Base-by-base conservation (phyloP, 495 filamentous ascomycete genomes). In the Aspergillus hancockii region DNA sequence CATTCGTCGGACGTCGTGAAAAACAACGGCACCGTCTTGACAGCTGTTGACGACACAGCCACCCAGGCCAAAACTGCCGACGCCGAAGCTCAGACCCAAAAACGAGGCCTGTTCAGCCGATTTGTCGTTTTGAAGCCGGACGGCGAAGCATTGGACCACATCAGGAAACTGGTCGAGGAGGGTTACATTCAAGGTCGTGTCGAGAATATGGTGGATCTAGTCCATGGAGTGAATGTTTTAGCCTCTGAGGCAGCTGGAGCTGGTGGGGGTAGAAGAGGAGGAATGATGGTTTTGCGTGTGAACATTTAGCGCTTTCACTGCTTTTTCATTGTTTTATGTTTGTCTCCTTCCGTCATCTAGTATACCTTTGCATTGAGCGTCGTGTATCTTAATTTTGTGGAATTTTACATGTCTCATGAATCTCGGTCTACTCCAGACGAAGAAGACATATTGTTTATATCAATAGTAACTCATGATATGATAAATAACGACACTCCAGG, bases 71-170 rank as follows among this genome's bases (percentile, higher is more conserved):
- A 63, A 1, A 52, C 52, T 4, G 41, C 54, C 10, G 45, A 57
- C 14, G 50, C 56, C 25, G 36, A 54, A 6, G 50, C 47, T 9
- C 32, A 62, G 19, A 52, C 61, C 3, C 61, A 52, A 45, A 71
- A 69, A 52, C 54, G 69, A 3, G 67, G 65, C 12, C 32, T 78
- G 13, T 62, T 54, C 7, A 75, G 72, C 50, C 66, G 62, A 21
- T 75, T 79, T 60, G 66, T 78, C n/a, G 65, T 67, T 38, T 73
- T 75, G n/a, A 69, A 67, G 49, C 75, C 76, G 13, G 71, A 79
- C 58, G 63, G 61, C 8, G 40, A 41, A 32, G 72, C 71, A 2
- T 40, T 79, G 43, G 61, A 13, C 10, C 58, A 63, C 10, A 74
- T 78, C 59, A 65, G 54, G n/a, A 59, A 66, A 49, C 50, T 79